These are phyloP conservation scores for Wallemia ichthyophaga DNA, from an alignment of 1,284 basidiomycete species.

Conservation along the genomic window DNA sequence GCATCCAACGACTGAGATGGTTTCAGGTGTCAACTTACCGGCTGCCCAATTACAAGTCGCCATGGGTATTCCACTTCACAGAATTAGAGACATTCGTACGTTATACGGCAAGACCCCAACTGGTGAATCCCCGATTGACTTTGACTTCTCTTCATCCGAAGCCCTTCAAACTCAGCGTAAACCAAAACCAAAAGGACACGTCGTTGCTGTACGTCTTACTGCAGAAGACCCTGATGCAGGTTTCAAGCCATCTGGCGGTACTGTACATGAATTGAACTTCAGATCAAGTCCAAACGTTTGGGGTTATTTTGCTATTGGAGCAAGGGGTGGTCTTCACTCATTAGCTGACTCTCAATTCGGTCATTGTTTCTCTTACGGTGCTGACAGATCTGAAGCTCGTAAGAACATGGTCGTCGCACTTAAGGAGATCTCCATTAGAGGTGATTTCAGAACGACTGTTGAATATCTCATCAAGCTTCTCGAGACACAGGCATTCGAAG, in stretches of 20 bases:
- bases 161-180: slow-evolving; percentile 69
- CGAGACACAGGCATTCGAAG: slow-evolving; percentile 83
- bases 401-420: slow-evolving; percentile 99
- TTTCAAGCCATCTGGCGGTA: slow-evolving; percentile 97
- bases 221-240: slow-evolving; percentile 98
- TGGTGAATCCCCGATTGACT: slow-evolving; percentile 72
- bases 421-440: slow-evolving; percentile 93
- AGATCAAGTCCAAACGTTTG: slow-evolving; percentile 95
- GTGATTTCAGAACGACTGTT: slow-evolving; percentile 94
- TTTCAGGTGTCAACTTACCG: slow-evolving; percentile 88
- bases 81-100: slow-evolving; percentile 82
- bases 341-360: slow-evolving; percentile 41
- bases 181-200: slow-evolving; percentile 88
- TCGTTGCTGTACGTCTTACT: slow-evolving; percentile 95
- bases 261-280: slow-evolving; percentile 95
- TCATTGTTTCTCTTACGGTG: slow-evolving; percentile 96
- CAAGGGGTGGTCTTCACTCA: slow-evolving; percentile 71
- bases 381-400: slow-evolving; percentile 74
- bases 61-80: slow-evolving; percentile 91
- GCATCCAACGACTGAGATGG: slow-evolving; percentile 99
- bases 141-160: slow-evolving; percentile 70
- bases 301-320: slow-evolving; percentile 97
- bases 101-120: slow-evolving; percentile 80
- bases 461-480: slow-evolving; percentile 95
- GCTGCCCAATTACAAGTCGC: slow-evolving; percentile 91